phyloP scores from a whole-genome alignment of 495 filamentous ascomycete genomes.

The Entonaema liquescens region DNA sequence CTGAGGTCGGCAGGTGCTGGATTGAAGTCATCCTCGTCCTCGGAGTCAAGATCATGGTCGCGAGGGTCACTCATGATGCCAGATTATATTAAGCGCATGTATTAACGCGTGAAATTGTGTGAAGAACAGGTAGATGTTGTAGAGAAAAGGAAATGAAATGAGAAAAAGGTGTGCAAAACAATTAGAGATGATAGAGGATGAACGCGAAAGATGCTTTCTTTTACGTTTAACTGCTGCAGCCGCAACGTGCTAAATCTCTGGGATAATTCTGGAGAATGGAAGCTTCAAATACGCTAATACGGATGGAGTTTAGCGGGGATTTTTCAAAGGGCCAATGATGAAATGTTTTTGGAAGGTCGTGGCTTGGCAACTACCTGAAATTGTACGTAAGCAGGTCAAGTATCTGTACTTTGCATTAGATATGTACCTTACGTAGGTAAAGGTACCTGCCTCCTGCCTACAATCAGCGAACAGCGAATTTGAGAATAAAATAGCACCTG shows the following conservation, averaged over 20 bases:
- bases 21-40: conserved; percentile 86
- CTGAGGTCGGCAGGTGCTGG: conserved; percentile 72
- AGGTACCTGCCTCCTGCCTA: neutral
- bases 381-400: neutral
- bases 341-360: neutral
- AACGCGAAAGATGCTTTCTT: conserved; percentile 25
- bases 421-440: neutral
- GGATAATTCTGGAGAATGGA: conserved; percentile 30
- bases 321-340: neutral
- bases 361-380: neutral
- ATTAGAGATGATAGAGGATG: neutral
- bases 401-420: too few relatives aligned
- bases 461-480: too few relatives aligned
- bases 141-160: conserved; percentile 1
- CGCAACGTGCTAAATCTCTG: conserved; percentile 32
- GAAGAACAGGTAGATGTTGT: neutral
- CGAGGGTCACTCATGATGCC: conserved; percentile 56
- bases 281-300: conserved; percentile 19
- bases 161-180: neutral
- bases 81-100: conserved; percentile 14
- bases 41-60: conserved; percentile 63
- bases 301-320: neutral
- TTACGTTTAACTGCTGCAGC: conserved; percentile 29
- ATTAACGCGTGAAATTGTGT: neutral
- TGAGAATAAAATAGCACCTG: too few relatives aligned